A percentile compares a stretch with the other conserved stretches of the same genome.
Conservation (phyloP, 495 filamentous ascomycete species). For the Parmelia sp. region DNA sequence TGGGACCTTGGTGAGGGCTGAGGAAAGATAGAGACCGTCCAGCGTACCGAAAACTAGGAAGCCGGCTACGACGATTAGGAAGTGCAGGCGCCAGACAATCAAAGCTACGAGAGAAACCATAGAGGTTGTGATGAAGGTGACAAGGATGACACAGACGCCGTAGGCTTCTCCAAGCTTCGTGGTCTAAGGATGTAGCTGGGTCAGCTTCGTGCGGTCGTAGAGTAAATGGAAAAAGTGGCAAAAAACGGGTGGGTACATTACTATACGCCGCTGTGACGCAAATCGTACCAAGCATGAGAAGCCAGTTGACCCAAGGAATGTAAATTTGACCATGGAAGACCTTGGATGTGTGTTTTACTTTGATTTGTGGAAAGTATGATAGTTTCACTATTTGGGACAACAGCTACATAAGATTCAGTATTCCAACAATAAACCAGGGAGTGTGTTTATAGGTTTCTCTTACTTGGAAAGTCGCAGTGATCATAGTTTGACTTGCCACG, state of each 20-base stretch:
- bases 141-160: slow-evolving; percentile 65
- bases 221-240: no score
- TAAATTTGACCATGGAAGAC: slow-evolving; percentile 66
- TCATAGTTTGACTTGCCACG: slow-evolving; percentile 73
- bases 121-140: slow-evolving; percentile 67
- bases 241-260: slow-evolving; percentile 43
- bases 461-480: slow-evolving; percentile 61
- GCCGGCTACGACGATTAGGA: slow-evolving; percentile 49
- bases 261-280: slow-evolving; percentile 66
- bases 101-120: slow-evolving; percentile 63
- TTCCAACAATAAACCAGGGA: neutral
- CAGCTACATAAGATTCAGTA: slow-evolving; percentile 37
- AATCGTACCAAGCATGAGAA: slow-evolving; percentile 69
- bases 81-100: slow-evolving; percentile 58
- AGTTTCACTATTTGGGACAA: slow-evolving; percentile 67
- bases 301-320: slow-evolving; percentile 65
- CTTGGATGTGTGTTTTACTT: slow-evolving; percentile 58
- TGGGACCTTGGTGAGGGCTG: slow-evolving; percentile 62
- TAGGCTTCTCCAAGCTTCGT: slow-evolving; percentile 46
- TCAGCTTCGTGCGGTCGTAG: neutral
- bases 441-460: neutral
- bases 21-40: slow-evolving; percentile 61
- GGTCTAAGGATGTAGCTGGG: slow-evolving; percentile 29
- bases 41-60: slow-evolving; percentile 56
- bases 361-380: slow-evolving; percentile 69